phyloP scores from a whole-genome alignment of 257 asterid species.

The Solanum arcanum region DNA sequence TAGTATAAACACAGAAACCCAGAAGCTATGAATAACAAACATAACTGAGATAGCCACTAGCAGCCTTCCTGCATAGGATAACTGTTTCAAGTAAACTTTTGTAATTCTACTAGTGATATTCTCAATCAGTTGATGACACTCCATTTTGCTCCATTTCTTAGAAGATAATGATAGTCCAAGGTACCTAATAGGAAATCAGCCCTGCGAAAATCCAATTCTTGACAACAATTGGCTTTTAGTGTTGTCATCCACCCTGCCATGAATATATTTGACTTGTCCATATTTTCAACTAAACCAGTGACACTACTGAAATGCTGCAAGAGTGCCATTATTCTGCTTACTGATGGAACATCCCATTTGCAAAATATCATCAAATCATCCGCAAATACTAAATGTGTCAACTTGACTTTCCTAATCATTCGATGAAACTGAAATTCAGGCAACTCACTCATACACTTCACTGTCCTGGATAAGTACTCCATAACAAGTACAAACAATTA shows the following conservation, averaged over 20 bases:
- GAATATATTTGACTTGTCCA: neutral
- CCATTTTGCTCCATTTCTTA: neutral
- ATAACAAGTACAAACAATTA: too few relatives aligned
- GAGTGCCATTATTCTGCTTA: neutral
- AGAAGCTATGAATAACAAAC: too few relatives aligned
- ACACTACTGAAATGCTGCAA: neutral
- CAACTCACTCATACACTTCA: neutral
- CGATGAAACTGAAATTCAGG: neutral
- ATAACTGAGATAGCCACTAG: neutral
- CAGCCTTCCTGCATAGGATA: neutral
- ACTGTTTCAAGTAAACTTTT: neutral
- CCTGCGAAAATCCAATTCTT: neutral
- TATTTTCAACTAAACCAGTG: neutral
- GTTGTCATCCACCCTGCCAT: neutral
- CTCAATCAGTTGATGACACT: neutral
- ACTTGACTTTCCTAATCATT: neutral
- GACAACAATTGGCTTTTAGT: neutral
- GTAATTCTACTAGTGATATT: neutral
- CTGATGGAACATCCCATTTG: neutral
- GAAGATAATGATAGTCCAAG: neutral
- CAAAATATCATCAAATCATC: neutral
- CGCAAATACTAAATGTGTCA: neutral
- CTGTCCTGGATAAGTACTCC: neutral
- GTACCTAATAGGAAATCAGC: neutral
- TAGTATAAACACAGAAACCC: neutral